phyloP scores from a whole-genome alignment of 257 asterid genomes.

The Solanum rostratum region DNA sequence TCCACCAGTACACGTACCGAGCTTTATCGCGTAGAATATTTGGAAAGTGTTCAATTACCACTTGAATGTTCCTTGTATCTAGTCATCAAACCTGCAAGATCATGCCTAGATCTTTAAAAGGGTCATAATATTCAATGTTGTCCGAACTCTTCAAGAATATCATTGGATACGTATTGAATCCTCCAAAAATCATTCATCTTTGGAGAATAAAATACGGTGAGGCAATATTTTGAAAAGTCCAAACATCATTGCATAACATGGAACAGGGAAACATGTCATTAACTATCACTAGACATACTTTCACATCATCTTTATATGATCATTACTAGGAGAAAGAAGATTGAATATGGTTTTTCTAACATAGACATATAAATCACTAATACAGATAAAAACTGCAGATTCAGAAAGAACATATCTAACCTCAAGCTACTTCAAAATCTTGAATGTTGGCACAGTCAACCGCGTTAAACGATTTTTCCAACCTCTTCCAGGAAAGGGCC shows the following conservation, averaged over 20 bases:
- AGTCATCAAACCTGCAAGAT: background rate
- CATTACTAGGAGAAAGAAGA: background rate
- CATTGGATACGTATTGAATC: accelerated
- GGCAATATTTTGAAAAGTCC: background rate
- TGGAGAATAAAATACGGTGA: accelerated
- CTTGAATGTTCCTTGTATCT: background rate
- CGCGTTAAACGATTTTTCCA: constrained; percentile 71
- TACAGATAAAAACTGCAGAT: background rate
- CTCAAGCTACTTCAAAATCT: constrained; percentile 50
- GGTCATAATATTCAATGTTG: background rate
- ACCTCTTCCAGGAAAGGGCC: background rate
- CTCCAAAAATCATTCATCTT: background rate
- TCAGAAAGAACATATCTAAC: background rate
- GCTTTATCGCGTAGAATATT: background rate
- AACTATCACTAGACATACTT: too few species aligned
- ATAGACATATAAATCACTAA: background rate
- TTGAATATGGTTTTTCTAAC: background rate
- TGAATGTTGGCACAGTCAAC: constrained; percentile 70
- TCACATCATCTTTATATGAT: too few species aligned
- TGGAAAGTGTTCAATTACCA: background rate
- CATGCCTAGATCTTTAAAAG: background rate
- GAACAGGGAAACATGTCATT: background rate
- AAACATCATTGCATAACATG: background rate
- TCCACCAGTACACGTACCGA: background rate
- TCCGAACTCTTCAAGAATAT: background rate